A percentile compares a stretch with the other conserved stretches of the same genome.
These are phyloP conservation scores for Hirsutella minnesotensis DNA, from an alignment of 2,329 filamentous ascomycete genomes.

Conservation along the genomic window DNA sequence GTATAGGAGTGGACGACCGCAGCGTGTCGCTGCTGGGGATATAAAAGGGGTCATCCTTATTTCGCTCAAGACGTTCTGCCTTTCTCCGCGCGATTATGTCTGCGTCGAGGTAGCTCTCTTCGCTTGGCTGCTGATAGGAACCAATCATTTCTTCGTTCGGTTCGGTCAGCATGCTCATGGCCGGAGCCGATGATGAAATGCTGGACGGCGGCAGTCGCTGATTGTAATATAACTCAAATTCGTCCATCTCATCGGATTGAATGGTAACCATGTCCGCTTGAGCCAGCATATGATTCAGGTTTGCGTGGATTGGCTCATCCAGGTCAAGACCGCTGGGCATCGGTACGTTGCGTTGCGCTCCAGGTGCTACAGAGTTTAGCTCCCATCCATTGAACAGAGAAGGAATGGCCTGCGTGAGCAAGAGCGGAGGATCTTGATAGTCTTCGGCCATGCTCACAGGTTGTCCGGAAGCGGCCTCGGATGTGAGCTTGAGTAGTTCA, in stretches of 20 bases:
- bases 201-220: constrained; percentile 38
- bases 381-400: constrained; percentile 78
- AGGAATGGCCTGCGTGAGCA: constrained; percentile 85
- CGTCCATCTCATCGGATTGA: constrained; percentile 44
- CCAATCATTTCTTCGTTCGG: constrained; percentile 34
- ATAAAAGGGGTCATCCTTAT: constrained; percentile 93
- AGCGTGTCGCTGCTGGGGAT: constrained; percentile 50
- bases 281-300: constrained; percentile 56
- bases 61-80: constrained; percentile 66
- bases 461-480: constrained; percentile 66
- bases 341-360: constrained; percentile 79
- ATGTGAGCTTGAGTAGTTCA: constrained; percentile 76
- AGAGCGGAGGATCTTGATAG: constrained; percentile 59
- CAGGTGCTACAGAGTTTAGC: constrained; percentile 76
- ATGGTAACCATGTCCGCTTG: constrained; percentile 37
- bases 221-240: constrained; percentile 58
- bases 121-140: constrained; percentile 48
- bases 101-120: constrained; percentile 58
- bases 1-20: constrained; percentile 62
- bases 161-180: constrained; percentile 39
- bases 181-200: constrained; percentile 39
- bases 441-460: constrained; percentile 39
- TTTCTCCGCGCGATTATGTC: constrained; percentile 64
- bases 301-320: constrained; percentile 68
- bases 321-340: constrained; percentile 65